Base-by-base conservation (phyloP, 1,139 yeast species). In the Kodamaea arcana region DNA sequence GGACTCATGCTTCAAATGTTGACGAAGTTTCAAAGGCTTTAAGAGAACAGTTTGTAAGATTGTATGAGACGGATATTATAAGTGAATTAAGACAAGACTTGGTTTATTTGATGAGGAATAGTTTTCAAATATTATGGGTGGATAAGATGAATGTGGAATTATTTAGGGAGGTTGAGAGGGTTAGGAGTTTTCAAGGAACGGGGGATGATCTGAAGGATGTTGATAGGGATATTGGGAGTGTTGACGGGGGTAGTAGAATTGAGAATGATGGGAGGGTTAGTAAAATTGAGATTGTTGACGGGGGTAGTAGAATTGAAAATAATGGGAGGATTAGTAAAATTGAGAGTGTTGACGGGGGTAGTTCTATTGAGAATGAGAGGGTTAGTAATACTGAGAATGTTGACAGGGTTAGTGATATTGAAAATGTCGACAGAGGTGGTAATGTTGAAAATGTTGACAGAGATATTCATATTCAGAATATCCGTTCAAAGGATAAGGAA, bases 1-100 rank as follows among this genome's bases (percentile, higher is more conserved):
- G 75, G 75, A 69, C 74, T 2, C 57, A 62, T 40, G 58, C 73
- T 0, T 32, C 51, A 15, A 54, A 61, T 27, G 70, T 64, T 5
- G 56, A 50, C 6, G 16, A 31, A 12, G 48, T 69, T 13, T 52
- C 61, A 1, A 34, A 20, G 5, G 35, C 61, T 1, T 43, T 67
- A 3, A 42, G 75, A 14, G 49, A 60, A 15, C 58, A 60, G 39
- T 69, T 69, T 45, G 57, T 69, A 3, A 44, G 60, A 4, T 44
- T 69, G 27, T 62, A 69, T 42, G 47, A 55, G 2, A 32, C 25
- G 4, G 54, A 57, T 16, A 50, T 65, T 15, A 42, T 65, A 11
- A 51, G 47, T 15, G 38, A 46, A 23, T 43, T 69, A 15, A 44
- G 53, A 15, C 39, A 44, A 1, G 72, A 65, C 36, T 41, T 68